phyloP scores from a whole-genome alignment of 2,329 filamentous ascomycete genomes.

The Alternaria incomplexa region DNA sequence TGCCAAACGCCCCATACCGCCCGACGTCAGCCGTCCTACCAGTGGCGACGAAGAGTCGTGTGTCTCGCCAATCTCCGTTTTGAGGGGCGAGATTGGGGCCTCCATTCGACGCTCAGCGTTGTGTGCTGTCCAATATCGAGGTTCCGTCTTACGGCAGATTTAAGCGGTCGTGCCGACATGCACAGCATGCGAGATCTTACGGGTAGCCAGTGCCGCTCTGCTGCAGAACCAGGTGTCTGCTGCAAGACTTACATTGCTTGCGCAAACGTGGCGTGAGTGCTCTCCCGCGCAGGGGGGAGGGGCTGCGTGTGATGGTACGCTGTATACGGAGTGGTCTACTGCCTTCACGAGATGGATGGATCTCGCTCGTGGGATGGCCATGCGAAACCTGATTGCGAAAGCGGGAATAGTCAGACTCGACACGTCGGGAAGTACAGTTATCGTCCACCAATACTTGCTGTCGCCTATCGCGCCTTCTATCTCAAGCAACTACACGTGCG shows the following conservation, averaged over 20 bases:
- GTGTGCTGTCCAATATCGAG: neutral
- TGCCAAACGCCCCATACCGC: slow-evolving; percentile 14
- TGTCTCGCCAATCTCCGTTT: slow-evolving; percentile 4
- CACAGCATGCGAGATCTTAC: slow-evolving; percentile 5
- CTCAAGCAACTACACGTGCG: neutral
- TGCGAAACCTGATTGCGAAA: neutral
- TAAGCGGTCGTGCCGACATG: slow-evolving; percentile 2
- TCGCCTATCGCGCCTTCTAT: neutral
- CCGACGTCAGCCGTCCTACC: slow-evolving; percentile 19
- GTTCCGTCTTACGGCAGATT: neutral
- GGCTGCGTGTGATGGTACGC: neutral
- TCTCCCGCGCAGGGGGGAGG: neutral
- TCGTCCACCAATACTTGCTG: neutral
- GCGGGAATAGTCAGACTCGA: neutral
- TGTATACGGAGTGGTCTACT: neutral
- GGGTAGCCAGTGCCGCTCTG: neutral
- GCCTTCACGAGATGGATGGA: neutral
- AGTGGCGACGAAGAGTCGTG: neutral
- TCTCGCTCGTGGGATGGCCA: neutral
- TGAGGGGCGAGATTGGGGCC: neutral
- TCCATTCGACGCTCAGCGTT: neutral
- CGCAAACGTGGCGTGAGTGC: neutral
- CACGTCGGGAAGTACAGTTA: neutral
- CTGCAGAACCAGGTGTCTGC: neutral
- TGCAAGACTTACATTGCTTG: neutral